These are phyloP conservation scores for Larix sibirica DNA, from an alignment of 83 land plant genomes.

Conservation along the genomic window DNA sequence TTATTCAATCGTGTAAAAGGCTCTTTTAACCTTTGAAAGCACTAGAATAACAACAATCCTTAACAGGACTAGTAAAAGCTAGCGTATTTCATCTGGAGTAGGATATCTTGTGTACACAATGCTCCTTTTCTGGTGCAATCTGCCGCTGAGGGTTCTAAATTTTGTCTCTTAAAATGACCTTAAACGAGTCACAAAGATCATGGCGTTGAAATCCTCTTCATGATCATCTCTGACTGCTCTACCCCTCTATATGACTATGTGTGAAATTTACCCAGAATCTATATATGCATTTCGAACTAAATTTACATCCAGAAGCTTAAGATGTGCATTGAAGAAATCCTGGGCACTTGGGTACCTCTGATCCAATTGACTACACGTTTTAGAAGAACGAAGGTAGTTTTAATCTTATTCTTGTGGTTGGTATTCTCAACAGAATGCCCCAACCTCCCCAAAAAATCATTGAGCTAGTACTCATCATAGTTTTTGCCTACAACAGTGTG, in stretches of 20 bases:
- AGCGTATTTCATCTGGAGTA: too few species aligned
- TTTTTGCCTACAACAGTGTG: conserved; percentile 35
- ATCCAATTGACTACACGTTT: conserved; percentile 29
- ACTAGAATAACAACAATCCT: too few species aligned
- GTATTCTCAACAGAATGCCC: conserved; percentile 32
- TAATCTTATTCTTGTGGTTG: conserved; percentile 48
- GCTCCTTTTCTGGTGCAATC: too few species aligned
- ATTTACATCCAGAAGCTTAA: conserved; percentile 59
- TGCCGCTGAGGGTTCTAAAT: too few species aligned
- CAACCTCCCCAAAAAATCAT: conserved; percentile 55
- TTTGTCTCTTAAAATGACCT: too few species aligned
- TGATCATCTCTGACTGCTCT: too few species aligned
- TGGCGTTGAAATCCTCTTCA: too few species aligned
- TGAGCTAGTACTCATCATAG: conserved; percentile 57
- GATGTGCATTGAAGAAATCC: conserved; percentile 38
- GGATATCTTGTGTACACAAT: too few species aligned
- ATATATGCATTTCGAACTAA: neutral
- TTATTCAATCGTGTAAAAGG: too few species aligned
- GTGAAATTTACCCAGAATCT: neutral
- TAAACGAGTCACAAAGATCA: too few species aligned
- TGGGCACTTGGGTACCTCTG: conserved; percentile 34
- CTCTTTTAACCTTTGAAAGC: too few species aligned
- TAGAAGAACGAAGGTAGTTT: conserved; percentile 39
- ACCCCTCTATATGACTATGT: neutral
- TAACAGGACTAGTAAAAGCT: too few species aligned